Evolutionary conservation across 768 basidiomycete genomes (phyloP), one percentile per base, ranked within the genome.

Genomic region (Naganishia vaughanmartiniae): DNA sequence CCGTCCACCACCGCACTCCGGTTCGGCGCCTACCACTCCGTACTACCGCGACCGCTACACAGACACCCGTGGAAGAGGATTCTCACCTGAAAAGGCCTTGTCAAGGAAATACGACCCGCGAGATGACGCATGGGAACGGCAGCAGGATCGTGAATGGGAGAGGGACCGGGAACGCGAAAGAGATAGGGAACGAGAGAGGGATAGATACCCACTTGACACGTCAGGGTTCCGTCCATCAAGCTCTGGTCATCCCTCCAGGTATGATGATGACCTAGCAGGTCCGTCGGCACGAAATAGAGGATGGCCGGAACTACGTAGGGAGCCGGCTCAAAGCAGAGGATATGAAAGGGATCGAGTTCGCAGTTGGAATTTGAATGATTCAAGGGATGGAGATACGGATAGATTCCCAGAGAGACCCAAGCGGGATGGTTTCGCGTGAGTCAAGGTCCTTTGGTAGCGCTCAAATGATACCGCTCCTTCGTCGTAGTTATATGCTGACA

Each of bases 41-140:
- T 63, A 63, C 39, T 45, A 63, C 60, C 42, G 60, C 4, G 60
- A 63, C 60, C 36, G 60, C 36, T 42, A 63, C 33, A 26, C 39
- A 7, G 39, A 45, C 26, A 26, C 24, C 7, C 34, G 9, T n/a
- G 48, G 48, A 7, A 34, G 33, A 15, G n/a, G 33, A 36, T 58
- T n/a, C n/a, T 63, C 60, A 17, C 39, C 60, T 3, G 39, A 63
- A 24, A 42, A 46, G 36, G 9, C n/a, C 48, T n/a, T 34, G 31
- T 36, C 24, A 10, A 36, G 39, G 14, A 34, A 34, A 14, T 45
- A 42, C 12, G 39, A 42, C 46, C 42, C 60, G 4, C 39, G 60
- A 34, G 60, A 63, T 17, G 24, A 42, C 4, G n/a, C 30, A 26
- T 28, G 60, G 39, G 60, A 63, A 17, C 9, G 60, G 26, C 34